Evolutionary conservation across 345 rosid genomes (phyloP).

Genomic region (Brassica carinata): DNA sequence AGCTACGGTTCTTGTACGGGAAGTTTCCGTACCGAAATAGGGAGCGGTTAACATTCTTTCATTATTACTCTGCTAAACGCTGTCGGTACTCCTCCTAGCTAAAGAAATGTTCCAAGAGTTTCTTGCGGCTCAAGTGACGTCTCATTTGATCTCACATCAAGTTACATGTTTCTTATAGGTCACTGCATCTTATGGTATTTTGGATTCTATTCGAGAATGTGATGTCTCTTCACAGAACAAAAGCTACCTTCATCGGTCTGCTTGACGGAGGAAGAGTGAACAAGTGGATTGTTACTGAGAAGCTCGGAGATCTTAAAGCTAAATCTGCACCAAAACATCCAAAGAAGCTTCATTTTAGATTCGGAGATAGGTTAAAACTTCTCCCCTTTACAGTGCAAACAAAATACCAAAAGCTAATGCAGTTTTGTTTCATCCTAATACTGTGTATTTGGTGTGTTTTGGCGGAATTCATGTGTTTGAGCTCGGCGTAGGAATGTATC

Average conservation of each 20-base stretch:
- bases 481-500: slow-evolving; percentile 71
- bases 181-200: slow-evolving; percentile 74
- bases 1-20: slow-evolving; percentile 88
- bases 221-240: slow-evolving; percentile 88
- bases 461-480: slow-evolving; percentile 65
- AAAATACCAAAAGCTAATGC: too few relatives aligned
- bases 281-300: slow-evolving; percentile 97
- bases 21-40: slow-evolving; percentile 88
- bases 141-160: neutral
- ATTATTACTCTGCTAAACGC: slow-evolving; percentile 82
- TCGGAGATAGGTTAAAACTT: slow-evolving; percentile 67
- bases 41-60: slow-evolving; percentile 80
- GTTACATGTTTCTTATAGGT: slow-evolving; percentile 47
- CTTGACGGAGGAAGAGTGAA: slow-evolving; percentile 85
- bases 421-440: neutral
- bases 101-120: neutral
- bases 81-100: slow-evolving; percentile 95
- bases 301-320: slow-evolving; percentile 76
- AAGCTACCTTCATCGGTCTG: slow-evolving; percentile 87
- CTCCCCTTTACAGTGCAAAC: neutral
- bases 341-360: slow-evolving; percentile 58
- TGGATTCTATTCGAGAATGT: slow-evolving; percentile 98
- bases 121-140: slow-evolving; percentile 14
- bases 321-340: slow-evolving; percentile 57
- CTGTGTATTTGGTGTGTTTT: neutral